These are phyloP conservation scores for Candida sanyaensis DNA, from an alignment of 1,139 yeast species.

Conservation along the genomic window DNA sequence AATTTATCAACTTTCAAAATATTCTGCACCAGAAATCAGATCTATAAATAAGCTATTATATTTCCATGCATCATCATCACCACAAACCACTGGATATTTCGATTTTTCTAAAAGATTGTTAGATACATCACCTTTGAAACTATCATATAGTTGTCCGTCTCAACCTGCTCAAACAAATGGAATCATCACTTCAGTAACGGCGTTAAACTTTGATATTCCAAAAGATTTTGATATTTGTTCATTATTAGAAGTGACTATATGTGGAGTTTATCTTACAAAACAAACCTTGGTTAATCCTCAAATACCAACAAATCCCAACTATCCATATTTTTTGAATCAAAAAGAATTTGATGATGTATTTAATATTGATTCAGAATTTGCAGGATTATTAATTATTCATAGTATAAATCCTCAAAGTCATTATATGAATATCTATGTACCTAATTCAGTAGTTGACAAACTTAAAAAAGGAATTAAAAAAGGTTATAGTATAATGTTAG, in stretches of 20 bases:
- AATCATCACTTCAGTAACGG: conserved; percentile 26
- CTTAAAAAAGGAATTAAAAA: conserved; percentile 18
- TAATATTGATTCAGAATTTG: conserved; percentile 15
- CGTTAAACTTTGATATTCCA: conserved; percentile 33
- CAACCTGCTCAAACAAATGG: neutral
- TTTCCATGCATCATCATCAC: conserved; percentile 49
- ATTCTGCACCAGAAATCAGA: conserved; percentile 55
- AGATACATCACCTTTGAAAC: conserved; percentile 45
- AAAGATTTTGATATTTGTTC: conserved; percentile 26
- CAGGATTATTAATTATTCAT: conserved; percentile 57
- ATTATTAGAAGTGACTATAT: conserved; percentile 56
- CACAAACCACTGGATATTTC: conserved; percentile 24
- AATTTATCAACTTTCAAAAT: conserved; percentile 31
- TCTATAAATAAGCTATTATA: conserved; percentile 51
- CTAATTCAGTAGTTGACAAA: conserved; percentile 26
- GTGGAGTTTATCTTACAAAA: conserved; percentile 41
- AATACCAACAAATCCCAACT: neutral
- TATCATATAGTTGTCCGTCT: conserved; percentile 33
- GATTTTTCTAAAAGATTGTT: conserved; percentile 54
- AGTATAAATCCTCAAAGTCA: conserved; percentile 51
- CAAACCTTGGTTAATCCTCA: neutral
- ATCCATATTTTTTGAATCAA: conserved; percentile 8
- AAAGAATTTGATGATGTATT: neutral
- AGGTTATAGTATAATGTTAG: conserved; percentile 44
- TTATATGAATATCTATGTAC: conserved; percentile 60